Percentiles rank a stretch among this genome's conserved stretches.
phyloP scores from a whole-genome alignment of 2,329 filamentous ascomycete species.

The Penicillium sp. region DNA sequence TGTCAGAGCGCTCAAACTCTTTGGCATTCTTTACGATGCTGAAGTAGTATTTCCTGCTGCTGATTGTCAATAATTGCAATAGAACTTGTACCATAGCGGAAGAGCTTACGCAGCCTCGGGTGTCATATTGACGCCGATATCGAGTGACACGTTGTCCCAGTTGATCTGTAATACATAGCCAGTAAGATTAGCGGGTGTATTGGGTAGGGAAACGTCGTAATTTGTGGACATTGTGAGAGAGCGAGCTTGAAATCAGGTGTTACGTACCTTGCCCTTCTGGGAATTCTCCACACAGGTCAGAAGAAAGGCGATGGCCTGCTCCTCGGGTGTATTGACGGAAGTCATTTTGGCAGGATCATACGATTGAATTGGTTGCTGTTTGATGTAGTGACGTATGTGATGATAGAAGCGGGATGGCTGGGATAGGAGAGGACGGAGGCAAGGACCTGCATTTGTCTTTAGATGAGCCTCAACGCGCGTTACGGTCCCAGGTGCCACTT shows the following conservation, averaged over 20 bases:
- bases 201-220: background rate
- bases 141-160: background rate
- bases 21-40: background rate
- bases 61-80: background rate
- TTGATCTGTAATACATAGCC: background rate
- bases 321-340: background rate
- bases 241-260: background rate
- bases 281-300: background rate
- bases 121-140: background rate
- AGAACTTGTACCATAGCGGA: background rate
- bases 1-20: background rate
- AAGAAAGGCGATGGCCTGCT: background rate
- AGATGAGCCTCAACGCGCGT: background rate
- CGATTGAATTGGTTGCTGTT: background rate
- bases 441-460: background rate
- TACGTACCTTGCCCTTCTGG: background rate
- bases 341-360: background rate
- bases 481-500: background rate
- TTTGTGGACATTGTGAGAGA: background rate
- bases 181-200: background rate
- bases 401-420: background rate
- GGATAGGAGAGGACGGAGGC: background rate
- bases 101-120: background rate
- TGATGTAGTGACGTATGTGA: background rate
- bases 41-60: background rate